Evolutionary conservation across 2,329 filamentous ascomycete species (phyloP).

Genomic region (Pyrenophora tritici-repentis): DNA sequence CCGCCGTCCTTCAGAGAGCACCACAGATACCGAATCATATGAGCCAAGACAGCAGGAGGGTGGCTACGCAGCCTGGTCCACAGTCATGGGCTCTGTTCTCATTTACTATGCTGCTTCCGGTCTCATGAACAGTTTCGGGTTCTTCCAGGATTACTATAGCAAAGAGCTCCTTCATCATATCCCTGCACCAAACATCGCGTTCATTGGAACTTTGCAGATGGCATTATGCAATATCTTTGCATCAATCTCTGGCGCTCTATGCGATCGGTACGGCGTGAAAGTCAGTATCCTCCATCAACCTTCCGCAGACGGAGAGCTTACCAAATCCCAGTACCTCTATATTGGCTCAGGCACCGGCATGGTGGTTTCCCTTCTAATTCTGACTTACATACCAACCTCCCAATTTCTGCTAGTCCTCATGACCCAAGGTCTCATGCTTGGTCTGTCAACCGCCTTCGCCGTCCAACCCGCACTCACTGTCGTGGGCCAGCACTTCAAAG

Average conservation of each 20-base stretch:
- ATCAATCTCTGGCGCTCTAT: slow-evolving; percentile 65
- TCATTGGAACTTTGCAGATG: slow-evolving; percentile 51
- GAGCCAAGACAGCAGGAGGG: slow-evolving; percentile 23
- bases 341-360: slow-evolving; percentile 32
- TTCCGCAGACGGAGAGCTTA: background rate
- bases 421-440: slow-evolving; percentile 52
- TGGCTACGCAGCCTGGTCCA: slow-evolving; percentile 36
- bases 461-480: slow-evolving; percentile 50
- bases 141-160: slow-evolving; percentile 54
- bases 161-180: slow-evolving; percentile 40
- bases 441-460: slow-evolving; percentile 50
- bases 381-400: slow-evolving; percentile 31
- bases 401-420: slow-evolving; percentile 52
- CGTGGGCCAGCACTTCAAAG: slow-evolving; percentile 52
- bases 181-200: slow-evolving; percentile 46
- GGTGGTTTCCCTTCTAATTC: slow-evolving; percentile 23
- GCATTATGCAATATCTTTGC: slow-evolving; percentile 59
- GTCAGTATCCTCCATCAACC: slow-evolving; percentile 35
- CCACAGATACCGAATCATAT: slow-evolving; percentile 32
- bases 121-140: slow-evolving; percentile 51
- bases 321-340: slow-evolving; percentile 34
- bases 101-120: slow-evolving; percentile 49
- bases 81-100: slow-evolving; percentile 44
- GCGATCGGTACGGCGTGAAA: slow-evolving; percentile 65
- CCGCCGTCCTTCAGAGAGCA: slow-evolving; percentile 17